These are phyloP conservation scores for Lactarius tabidus DNA, from an alignment of 768 basidiomycete species.

Conservation along the genomic window DNA sequence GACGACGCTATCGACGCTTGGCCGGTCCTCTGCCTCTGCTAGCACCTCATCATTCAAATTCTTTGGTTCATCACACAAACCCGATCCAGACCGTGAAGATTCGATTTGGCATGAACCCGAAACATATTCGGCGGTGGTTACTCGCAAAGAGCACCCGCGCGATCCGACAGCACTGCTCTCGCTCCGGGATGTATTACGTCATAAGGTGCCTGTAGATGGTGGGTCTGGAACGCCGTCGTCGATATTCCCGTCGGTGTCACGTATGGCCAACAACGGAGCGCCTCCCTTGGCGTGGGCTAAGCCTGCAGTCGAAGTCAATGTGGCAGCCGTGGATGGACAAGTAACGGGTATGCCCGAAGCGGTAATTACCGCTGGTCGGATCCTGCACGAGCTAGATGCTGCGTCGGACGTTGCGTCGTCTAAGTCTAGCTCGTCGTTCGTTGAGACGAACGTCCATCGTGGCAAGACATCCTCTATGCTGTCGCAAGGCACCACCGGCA, in stretches of 20 bases:
- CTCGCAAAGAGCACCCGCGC: slow-evolving; percentile 58
- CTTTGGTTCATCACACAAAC: slow-evolving; percentile 42
- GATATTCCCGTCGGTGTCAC: slow-evolving; percentile 20
- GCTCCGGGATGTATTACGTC: slow-evolving; percentile 58
- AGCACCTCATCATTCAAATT: slow-evolving; percentile 44
- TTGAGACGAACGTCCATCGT: slow-evolving; percentile 37
- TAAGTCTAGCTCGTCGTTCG: slow-evolving; percentile 31
- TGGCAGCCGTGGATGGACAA: slow-evolving; percentile 48
- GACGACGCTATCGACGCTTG: slow-evolving; percentile 22
- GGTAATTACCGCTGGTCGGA: slow-evolving; percentile 41
- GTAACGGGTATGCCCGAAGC: slow-evolving; percentile 38
- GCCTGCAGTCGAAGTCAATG: slow-evolving; percentile 53
- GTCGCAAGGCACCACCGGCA: slow-evolving; percentile 39
- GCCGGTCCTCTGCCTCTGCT: slow-evolving; percentile 28
- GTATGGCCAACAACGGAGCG: slow-evolving; percentile 25
- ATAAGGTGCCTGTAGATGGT: slow-evolving; percentile 42
- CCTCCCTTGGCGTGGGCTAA: slow-evolving; percentile 48
- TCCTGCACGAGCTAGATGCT: slow-evolving; percentile 44
- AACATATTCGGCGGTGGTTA: slow-evolving; percentile 53
- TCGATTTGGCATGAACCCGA: slow-evolving; percentile 60
- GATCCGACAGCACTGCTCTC: slow-evolving; percentile 56
- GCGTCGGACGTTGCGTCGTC: slow-evolving; percentile 28
- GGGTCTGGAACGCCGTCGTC: slow-evolving; percentile 28
- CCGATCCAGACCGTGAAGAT: slow-evolving; percentile 59
- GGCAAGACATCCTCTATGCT: slow-evolving; percentile 41